phyloP scores from a whole-genome alignment of 208 protist genomes.

The Leishmania braziliensis region DNA sequence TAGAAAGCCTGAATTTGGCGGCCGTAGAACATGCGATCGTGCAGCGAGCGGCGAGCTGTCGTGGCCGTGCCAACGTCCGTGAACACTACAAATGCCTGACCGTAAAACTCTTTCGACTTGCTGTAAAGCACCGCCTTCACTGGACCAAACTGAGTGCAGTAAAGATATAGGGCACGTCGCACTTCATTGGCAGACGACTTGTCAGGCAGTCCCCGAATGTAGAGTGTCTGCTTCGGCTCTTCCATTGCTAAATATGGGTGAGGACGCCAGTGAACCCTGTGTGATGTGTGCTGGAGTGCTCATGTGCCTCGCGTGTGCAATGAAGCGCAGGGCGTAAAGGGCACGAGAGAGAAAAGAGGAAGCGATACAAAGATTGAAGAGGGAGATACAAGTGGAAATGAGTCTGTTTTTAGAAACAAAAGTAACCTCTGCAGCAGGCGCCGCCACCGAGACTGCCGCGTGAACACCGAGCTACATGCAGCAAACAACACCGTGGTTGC shows the following conservation, averaged over 20 bases:
- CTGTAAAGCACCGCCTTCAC: slow-evolving; percentile 69
- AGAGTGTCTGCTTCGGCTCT: slow-evolving; percentile 84
- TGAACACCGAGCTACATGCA: neutral
- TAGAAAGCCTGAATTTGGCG: slow-evolving; percentile 80
- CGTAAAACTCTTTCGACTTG: slow-evolving; percentile 67
- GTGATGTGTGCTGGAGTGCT: neutral
- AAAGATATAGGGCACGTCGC: slow-evolving; percentile 74
- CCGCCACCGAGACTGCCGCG: neutral
- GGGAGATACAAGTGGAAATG: neutral
- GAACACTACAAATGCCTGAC: slow-evolving; percentile 89
- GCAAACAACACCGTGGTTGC: neutral
- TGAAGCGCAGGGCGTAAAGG: neutral
- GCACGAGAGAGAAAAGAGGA: neutral
- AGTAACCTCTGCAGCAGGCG: neutral
- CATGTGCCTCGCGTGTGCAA: neutral
- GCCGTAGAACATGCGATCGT: slow-evolving; percentile 77
- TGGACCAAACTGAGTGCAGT: slow-evolving; percentile 88
- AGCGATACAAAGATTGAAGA: neutral
- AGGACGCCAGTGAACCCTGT: neutral
- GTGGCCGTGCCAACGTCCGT: slow-evolving; percentile 84
- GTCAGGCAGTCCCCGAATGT: slow-evolving; percentile 84
- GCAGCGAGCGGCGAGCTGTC: slow-evolving; percentile 58
- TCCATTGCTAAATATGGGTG: slow-evolving; percentile 39
- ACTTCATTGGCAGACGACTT: slow-evolving; percentile 79
- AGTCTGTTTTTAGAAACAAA: neutral